phyloP scores from a whole-genome alignment of 371 early-diverging fungal species.

The Parasitella parasitica region DNA sequence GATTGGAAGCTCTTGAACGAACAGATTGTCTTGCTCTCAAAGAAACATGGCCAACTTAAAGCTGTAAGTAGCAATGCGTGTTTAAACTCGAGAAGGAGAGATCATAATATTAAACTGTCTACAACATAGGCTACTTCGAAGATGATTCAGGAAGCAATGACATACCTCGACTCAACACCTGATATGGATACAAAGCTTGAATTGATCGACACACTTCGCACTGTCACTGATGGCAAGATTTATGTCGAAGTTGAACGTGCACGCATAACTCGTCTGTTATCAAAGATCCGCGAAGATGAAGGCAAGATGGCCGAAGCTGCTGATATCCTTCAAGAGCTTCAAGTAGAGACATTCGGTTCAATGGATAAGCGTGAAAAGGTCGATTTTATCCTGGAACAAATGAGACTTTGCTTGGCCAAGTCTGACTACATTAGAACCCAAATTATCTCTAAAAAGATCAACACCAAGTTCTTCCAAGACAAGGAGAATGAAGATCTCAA shows the following conservation, averaged over 20 bases:
- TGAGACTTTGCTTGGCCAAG: constrained; percentile 92
- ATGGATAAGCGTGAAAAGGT: constrained; percentile 98
- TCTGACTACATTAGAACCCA: constrained; percentile 90
- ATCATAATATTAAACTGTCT: not conserved
- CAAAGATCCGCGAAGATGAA: constrained; percentile 88
- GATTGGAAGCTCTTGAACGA: constrained; percentile 92
- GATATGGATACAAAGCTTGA: constrained; percentile 82
- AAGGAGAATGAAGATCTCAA: constrained; percentile 87
- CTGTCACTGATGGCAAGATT: constrained; percentile 98
- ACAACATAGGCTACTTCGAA: constrained; percentile 80
- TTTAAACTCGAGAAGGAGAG: too few relatives aligned
- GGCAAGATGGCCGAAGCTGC: constrained; percentile 90
- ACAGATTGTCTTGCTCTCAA: constrained; percentile 84
- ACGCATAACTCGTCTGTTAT: constrained; percentile 84
- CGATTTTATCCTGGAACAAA: constrained; percentile 97
- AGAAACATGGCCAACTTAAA: constrained; percentile 96
- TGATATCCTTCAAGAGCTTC: constrained; percentile 94
- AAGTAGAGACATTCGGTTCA: constrained; percentile 98
- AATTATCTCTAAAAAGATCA: constrained; percentile 94
- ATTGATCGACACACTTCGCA: constrained; percentile 91
- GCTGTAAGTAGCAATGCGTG: constrained; percentile 49
- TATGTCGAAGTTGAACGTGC: constrained; percentile 98
- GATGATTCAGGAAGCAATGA: constrained; percentile 95
- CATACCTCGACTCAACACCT: constrained; percentile 81
- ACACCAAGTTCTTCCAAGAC: constrained; percentile 87